phyloP scores from a whole-genome alignment of 768 basidiomycete species.

The Boletus rex-veris region DNA sequence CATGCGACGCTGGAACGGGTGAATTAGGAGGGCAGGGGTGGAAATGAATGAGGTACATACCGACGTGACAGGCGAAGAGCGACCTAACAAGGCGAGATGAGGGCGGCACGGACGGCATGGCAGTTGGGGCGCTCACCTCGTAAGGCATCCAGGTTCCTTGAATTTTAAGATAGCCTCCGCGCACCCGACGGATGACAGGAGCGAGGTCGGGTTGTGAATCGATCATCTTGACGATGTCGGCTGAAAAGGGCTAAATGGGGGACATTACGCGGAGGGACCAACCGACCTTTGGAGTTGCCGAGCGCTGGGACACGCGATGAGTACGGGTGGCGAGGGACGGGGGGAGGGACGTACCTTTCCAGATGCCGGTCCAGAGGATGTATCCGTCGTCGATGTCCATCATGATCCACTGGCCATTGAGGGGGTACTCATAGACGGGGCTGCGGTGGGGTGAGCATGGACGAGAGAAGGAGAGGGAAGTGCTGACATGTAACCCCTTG shows the following conservation, averaged over 20 bases:
- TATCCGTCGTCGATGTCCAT: slow-evolving; percentile 94
- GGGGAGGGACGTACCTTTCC: slow-evolving; percentile 64
- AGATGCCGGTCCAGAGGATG: slow-evolving; percentile 90
- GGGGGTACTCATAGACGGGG: slow-evolving; percentile 85
- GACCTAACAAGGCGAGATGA: slow-evolving; percentile 47
- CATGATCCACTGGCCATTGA: slow-evolving; percentile 93
- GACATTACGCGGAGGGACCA: slow-evolving; percentile 5
- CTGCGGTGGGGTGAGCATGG: slow-evolving; percentile 32
- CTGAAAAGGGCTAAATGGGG: slow-evolving; percentile 38
- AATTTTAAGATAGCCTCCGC: slow-evolving; percentile 87
- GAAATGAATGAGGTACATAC: slow-evolving; percentile 41
- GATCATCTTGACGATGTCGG: slow-evolving; percentile 91
- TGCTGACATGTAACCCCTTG: slow-evolving; percentile 81
- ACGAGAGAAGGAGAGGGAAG: neutral
- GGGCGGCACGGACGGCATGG: slow-evolving; percentile 13
- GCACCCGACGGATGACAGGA: slow-evolving; percentile 74
- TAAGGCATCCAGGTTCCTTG: slow-evolving; percentile 96
- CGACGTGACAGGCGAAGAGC: slow-evolving; percentile 76
- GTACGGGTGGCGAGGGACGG: neutral
- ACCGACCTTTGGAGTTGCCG: slow-evolving; percentile 81
- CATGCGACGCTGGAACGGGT: slow-evolving; percentile 66
- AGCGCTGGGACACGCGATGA: slow-evolving; percentile 48
- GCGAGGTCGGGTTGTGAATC: slow-evolving; percentile 89
- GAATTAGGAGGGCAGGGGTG: slow-evolving; percentile 11
- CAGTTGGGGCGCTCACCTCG: slow-evolving; percentile 48